Evolutionary conservation across 2,329 filamentous ascomycete genomes (phyloP).

Genomic region (Neophaeococcomyces aloes): DNA sequence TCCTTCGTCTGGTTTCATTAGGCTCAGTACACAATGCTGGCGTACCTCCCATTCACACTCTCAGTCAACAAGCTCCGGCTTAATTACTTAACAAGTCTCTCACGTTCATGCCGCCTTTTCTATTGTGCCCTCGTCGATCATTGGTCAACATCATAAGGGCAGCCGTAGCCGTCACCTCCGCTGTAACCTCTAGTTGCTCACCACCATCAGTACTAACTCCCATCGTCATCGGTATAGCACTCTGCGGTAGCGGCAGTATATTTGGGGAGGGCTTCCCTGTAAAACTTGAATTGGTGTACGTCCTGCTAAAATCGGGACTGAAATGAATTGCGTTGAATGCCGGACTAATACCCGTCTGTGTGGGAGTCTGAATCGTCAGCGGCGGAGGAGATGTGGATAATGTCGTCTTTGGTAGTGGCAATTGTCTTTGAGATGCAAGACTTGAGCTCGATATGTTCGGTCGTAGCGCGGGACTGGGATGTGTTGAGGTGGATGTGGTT

Average conservation of each 20-base stretch:
- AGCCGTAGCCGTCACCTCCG: constrained; percentile 67
- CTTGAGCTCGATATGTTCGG: constrained; percentile 9
- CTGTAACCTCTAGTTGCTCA: constrained; percentile 41
- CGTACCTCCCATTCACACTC: no score
- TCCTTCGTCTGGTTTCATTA: no score
- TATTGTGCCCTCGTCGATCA: constrained; percentile 48
- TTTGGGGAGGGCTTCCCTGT: constrained; percentile 11
- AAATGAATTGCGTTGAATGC: constrained; percentile 21
- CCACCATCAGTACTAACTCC: neutral
- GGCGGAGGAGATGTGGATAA: constrained; percentile 28
- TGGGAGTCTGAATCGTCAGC: constrained; percentile 22
- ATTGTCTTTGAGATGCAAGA: constrained; percentile 6
- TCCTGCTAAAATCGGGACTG: constrained; percentile 13
- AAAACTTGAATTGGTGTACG: constrained; percentile 9
- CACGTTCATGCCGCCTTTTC: constrained; percentile 43
- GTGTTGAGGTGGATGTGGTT: constrained; percentile 3
- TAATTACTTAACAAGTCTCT: constrained; percentile 45
- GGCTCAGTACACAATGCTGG: no score
- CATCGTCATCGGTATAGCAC: constrained; percentile 5
- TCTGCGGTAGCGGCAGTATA: constrained; percentile 20
- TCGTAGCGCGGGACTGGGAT: constrained; percentile 1
- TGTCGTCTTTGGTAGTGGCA: constrained; percentile 19
- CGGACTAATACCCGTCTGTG: constrained; percentile 18
- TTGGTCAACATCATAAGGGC: constrained; percentile 80
- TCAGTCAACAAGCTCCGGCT: no score